These are phyloP conservation scores for Croton laevigatus DNA, from an alignment of 441 rosid species.

Conservation along the genomic window DNA sequence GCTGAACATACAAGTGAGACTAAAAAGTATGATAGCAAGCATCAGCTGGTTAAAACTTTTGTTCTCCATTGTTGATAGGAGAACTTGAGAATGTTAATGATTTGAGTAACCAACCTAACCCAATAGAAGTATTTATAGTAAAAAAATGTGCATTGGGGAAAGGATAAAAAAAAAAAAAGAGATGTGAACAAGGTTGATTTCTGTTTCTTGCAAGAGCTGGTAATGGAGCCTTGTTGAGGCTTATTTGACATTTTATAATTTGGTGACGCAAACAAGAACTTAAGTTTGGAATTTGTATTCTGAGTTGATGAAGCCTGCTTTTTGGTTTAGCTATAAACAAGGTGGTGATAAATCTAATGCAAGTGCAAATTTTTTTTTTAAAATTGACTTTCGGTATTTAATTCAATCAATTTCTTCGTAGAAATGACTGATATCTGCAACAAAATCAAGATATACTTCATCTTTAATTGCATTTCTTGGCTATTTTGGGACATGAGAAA, in stretches of 20 bases:
- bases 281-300: neutral
- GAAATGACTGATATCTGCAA: neutral
- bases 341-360: slow-evolving; percentile 9
- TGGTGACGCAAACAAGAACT: slow-evolving; percentile 3
- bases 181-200: neutral
- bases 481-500: neutral
- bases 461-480: neutral
- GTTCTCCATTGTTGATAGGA: slow-evolving; percentile 20
- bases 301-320: slow-evolving; percentile 9
- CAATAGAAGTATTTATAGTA: slow-evolving; percentile 14
- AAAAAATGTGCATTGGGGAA: neutral
- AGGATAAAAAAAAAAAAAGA: neutral
- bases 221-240: slow-evolving; percentile 1
- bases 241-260: neutral
- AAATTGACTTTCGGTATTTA: neutral
- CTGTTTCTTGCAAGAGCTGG: neutral
- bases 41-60: slow-evolving; percentile 5
- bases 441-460: neutral
- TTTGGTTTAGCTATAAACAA: neutral
- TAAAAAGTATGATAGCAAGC: slow-evolving; percentile 14
- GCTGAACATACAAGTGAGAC: slow-evolving; percentile 25
- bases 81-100: neutral
- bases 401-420: neutral
- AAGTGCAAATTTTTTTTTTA: neutral
- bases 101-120: neutral